Evolutionary conservation across 2,329 filamentous ascomycete genomes (phyloP).

Genomic region (Colletotrichum scovillei): DNA sequence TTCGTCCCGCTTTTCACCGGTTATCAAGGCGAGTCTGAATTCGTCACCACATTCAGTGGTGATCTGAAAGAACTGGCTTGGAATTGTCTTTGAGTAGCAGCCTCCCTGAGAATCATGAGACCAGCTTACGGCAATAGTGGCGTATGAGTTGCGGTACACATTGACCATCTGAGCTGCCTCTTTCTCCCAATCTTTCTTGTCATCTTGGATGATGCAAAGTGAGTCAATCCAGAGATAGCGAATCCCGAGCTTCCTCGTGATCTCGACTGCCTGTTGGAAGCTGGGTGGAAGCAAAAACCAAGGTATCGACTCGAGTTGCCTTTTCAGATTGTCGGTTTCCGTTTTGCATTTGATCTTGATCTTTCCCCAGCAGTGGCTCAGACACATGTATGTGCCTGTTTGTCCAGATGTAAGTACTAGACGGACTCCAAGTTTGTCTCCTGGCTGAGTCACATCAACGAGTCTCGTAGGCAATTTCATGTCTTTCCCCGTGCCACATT

Average conservation of each 20-base stretch:
- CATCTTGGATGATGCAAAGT: neutral
- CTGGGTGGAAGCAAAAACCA: neutral
- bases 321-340: neutral
- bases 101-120: slow-evolving; percentile 2
- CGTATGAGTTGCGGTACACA: slow-evolving; percentile 2
- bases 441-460: neutral
- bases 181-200: neutral
- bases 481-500: neutral
- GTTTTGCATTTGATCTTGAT: neutral
- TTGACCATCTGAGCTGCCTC: slow-evolving; percentile 10
- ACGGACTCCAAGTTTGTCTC: neutral
- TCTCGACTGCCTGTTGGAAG: slow-evolving; percentile 2
- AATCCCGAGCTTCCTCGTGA: neutral
- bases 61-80: neutral
- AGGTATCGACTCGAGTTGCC: neutral
- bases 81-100: neutral
- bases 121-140: slow-evolving; percentile 13
- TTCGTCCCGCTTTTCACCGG: neutral
- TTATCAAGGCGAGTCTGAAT: neutral
- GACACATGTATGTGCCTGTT: neutral
- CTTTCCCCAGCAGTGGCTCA: slow-evolving; percentile 18
- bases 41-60: neutral
- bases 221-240: slow-evolving; percentile 6
- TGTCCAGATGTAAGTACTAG: neutral
- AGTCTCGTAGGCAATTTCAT: neutral